Conservation (phyloP, 2,329 filamentous ascomycete species). For the Fusarium nygamai region DNA sequence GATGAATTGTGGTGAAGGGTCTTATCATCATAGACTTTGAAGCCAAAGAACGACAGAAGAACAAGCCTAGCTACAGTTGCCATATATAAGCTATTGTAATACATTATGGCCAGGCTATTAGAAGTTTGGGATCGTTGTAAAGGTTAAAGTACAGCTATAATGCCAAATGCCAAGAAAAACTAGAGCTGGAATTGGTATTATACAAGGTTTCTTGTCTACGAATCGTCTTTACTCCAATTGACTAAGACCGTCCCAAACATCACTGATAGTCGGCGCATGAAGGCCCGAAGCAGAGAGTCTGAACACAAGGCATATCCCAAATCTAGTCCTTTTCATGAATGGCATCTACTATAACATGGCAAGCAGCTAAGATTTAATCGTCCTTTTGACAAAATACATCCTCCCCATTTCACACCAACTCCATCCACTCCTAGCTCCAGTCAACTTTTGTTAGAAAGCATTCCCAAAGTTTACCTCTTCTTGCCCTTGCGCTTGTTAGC, state of each 20-base stretch:
- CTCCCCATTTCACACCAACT: constrained; percentile 8
- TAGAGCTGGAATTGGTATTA: not conserved
- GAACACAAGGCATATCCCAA: not conserved
- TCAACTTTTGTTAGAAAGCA: not conserved
- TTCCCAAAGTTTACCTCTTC: constrained; percentile 57
- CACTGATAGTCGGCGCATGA: not conserved
- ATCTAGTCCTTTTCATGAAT: constrained; percentile 18
- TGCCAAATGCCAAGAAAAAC: not conserved
- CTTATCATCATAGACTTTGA: not conserved
- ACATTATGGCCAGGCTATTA: not conserved
- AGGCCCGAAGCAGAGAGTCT: not conserved
- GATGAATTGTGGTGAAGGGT: not conserved
- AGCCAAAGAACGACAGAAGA: not conserved
- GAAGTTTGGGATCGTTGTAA: not conserved
- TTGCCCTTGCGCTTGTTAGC: constrained; percentile 64
- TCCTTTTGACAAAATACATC: constrained; percentile 12
- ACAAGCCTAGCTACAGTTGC: not conserved
- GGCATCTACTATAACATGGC: constrained; percentile 8
- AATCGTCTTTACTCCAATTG: not conserved
- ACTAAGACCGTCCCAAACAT: not conserved
- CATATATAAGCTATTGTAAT: not conserved
- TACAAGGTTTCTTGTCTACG: not conserved
- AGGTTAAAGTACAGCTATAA: not conserved
- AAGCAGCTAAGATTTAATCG: constrained; percentile 1
- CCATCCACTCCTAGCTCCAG: not conserved